A percentile compares a stretch with the other conserved stretches of the same genome.
phyloP scores from a whole-genome alignment of 1,284 basidiomycete species.

The Cutaneotrichosporon cavernicola region DNA sequence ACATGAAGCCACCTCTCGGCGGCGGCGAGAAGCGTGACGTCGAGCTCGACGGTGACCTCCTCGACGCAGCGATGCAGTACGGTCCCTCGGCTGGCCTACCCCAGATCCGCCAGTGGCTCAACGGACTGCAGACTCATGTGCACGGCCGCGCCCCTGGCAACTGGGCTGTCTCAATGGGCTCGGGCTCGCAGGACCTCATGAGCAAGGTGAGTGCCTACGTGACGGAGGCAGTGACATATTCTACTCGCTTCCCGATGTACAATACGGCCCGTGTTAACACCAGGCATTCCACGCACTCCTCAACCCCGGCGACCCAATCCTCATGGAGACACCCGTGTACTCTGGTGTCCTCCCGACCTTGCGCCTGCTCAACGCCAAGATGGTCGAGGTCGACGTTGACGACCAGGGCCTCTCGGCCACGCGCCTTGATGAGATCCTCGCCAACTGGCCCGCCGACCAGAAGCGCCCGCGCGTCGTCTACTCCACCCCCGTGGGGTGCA shows the following conservation, averaged over 20 bases:
- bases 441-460: slow-evolving; percentile 71
- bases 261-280: not conserved
- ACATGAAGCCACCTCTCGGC: slow-evolving; percentile 54
- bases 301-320: slow-evolving; percentile 75
- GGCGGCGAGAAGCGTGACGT: slow-evolving; percentile 55
- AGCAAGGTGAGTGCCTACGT: slow-evolving; percentile 63
- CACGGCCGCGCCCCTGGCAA: slow-evolving; percentile 59
- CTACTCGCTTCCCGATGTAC: not conserved
- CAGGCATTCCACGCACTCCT: slow-evolving; percentile 62
- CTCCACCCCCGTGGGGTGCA: slow-evolving; percentile 62
- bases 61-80: slow-evolving; percentile 71
- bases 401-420: slow-evolving; percentile 68
- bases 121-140: slow-evolving; percentile 64
- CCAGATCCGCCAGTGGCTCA: slow-evolving; percentile 65
- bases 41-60: slow-evolving; percentile 60
- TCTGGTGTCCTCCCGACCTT: slow-evolving; percentile 56
- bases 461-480: slow-evolving; percentile 79
- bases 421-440: slow-evolving; percentile 66
- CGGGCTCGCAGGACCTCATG: slow-evolving; percentile 83
- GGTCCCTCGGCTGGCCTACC: slow-evolving; percentile 71
- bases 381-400: slow-evolving; percentile 78
- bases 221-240: not conserved
- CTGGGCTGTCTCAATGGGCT: slow-evolving; percentile 75
- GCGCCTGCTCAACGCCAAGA: slow-evolving; percentile 53
- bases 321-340: slow-evolving; percentile 85